These are phyloP conservation scores for Rhizopus microsporus DNA, from an alignment of 371 early-diverging fungal genomes.

Conservation along the genomic window DNA sequence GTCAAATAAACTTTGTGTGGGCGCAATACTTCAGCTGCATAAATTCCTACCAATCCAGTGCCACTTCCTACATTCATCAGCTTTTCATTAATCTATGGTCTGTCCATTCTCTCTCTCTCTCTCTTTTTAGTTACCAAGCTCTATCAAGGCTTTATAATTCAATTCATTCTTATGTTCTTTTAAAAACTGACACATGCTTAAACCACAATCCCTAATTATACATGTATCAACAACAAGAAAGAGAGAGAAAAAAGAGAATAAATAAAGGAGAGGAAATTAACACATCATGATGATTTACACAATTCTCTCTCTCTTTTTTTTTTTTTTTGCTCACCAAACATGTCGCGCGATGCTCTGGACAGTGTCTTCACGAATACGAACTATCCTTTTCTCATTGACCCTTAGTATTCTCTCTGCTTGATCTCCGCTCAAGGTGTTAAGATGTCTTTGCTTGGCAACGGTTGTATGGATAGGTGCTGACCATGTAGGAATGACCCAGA, in stretches of 20 bases:
- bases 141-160: slow-evolving; percentile 20
- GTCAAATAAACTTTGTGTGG: slow-evolving; percentile 36
- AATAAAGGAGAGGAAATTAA: background rate
- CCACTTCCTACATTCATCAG: slow-evolving; percentile 37
- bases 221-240: background rate
- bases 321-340: slow-evolving; percentile 35
- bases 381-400: background rate
- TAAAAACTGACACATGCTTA: slow-evolving; percentile 38
- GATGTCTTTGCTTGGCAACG: slow-evolving; percentile 13
- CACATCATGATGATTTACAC: background rate
- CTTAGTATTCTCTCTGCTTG: slow-evolving; percentile 27
- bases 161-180: slow-evolving; percentile 9
- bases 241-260: background rate
- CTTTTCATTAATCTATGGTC: background rate
- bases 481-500: slow-evolving; percentile 46
- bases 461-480: slow-evolving; percentile 27
- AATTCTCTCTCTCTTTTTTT: background rate
- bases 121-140: slow-evolving; percentile 25
- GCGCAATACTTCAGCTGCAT: slow-evolving; percentile 30
- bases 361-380: slow-evolving; percentile 40
- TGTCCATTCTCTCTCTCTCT: background rate
- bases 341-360: slow-evolving; percentile 47
- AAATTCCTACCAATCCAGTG: slow-evolving; percentile 49
- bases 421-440: slow-evolving; percentile 23
- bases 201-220: slow-evolving; percentile 43